Base-by-base conservation (phyloP, 2,329 filamentous ascomycete genomes). In the Remersonia thermophila region DNA sequence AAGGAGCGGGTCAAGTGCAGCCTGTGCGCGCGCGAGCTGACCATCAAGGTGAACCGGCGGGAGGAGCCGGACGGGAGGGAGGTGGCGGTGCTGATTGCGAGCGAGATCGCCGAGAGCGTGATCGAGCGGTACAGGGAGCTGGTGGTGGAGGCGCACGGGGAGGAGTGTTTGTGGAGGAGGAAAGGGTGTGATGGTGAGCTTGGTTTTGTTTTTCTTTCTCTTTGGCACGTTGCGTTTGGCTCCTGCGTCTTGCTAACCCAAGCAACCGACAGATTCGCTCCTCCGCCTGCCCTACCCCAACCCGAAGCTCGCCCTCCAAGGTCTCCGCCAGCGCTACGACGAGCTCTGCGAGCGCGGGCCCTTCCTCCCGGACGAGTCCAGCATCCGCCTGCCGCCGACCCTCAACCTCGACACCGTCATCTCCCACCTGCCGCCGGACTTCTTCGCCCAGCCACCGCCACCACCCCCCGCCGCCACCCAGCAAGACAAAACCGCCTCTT, bases 1-100 rank as follows among this genome's bases (percentile, higher is more conserved):
- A 77, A 77, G 45, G 86, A 93, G 58, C 82, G 82, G 3, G 84
- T 96, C 12, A 75, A 77, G 13, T 98, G 91, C 55, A 78, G 81
- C 28, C 75, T 87, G 2, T 98, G 91, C 52, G 80, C 80, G 52
- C 80, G 81, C 50, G 83, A 93, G 49, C 67, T 95, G 28, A 72
- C 91, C 4, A 82, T 96, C 35, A 85, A 83, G 59, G 63, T 93
- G 25, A 78, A 73, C 49, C 67, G 68, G 37, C 73, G 70, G 50
- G 67, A 69, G 38, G 60, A 66, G 3, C 20, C 20, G 5, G 67
- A 73, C 27, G 72, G 71, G 10, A 67, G 66, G 41, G 66, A 75
- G 47, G 60, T 69, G 2, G 53, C 65, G 1, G 67, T 72, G 2
- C 52, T 69, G 32, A 60, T 67, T 5, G 67, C 75, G 1, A 73